phyloP scores from a whole-genome alignment of 2,329 filamentous ascomycete genomes.

The Diaporthe eres region DNA sequence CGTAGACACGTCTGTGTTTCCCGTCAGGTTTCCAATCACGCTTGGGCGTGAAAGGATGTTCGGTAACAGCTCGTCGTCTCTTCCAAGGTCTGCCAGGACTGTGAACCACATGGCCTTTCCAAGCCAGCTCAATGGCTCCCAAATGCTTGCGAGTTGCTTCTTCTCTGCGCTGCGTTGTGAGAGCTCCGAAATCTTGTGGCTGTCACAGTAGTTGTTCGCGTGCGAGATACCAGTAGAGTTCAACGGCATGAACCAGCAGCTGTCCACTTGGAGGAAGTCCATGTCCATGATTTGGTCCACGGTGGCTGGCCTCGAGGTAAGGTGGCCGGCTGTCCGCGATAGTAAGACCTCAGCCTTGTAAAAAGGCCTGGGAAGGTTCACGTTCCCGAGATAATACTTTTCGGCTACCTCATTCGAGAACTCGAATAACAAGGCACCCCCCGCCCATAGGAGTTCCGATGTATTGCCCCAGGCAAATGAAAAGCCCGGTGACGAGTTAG shows the following conservation, averaged over 20 bases:
- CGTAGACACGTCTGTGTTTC: not conserved
- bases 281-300: not conserved
- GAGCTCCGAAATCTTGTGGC: not conserved
- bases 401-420: not conserved
- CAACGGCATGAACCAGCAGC: constrained; percentile 3
- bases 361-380: not conserved
- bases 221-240: not conserved
- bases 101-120: not conserved
- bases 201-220: not conserved
- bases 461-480: not conserved
- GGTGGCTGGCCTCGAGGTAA: not conserved
- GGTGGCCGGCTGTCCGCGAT: not conserved
- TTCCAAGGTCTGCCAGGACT: not conserved
- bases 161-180: not conserved
- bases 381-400: not conserved
- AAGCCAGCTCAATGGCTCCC: not conserved
- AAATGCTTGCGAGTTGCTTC: not conserved
- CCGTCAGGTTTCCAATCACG: not conserved
- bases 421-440: not conserved
- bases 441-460: not conserved
- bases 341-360: not conserved
- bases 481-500: not conserved
- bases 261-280: not conserved
- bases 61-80: constrained; percentile 1
- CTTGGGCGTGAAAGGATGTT: not conserved